Base-by-base conservation (phyloP, 148 eudicot species). In the Vaccinium darrowii region DNA sequence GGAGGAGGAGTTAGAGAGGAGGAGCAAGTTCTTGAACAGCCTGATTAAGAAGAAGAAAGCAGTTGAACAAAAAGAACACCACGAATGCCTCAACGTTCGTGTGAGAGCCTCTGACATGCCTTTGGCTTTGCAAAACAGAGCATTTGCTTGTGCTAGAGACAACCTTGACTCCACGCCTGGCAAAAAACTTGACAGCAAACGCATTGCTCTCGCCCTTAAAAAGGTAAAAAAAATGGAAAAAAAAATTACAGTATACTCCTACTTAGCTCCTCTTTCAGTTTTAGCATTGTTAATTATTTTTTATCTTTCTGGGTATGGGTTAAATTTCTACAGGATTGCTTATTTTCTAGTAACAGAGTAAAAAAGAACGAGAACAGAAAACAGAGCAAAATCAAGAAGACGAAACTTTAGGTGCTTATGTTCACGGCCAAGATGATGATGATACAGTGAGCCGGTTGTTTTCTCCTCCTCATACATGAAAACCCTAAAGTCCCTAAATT, bases 21-120 rank as follows among this genome's bases (percentile, higher is more conserved):
- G 88, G 75, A 86, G 88, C 88, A 86, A 79, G 88, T 86, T 78
- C 77, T 79, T 86, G 56, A 86, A 51, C 85, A 83, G 88, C 16
- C 78, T 86, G 39, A 83, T 86, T 57, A 83, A 78, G 88, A 86
- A 86, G 88, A 86, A 86, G 84, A 86, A 86, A 43, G 62, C 80
- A 3, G 33, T 51, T 3, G 85, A 86, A 15, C 79, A 83, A 8
- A 33, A 83, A 27, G 85, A 83, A 7, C 83, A 83, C 33, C 77
- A 83, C 79, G 83, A 86, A 0, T 58, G 75, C 83, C 75, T 86
- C 43, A 83, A 86, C 53, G 73, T 86, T 2, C 81, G 82, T 16
- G 88, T 86, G 4, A 79, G 88, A 69, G 88, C 88, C 77, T 79
- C 85, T 71, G 88, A 86, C 65, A 86, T 86, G 85, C 83, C 88